Percentiles rank a stretch among this genome's conserved stretches.
Conservation (phyloP, 1,284 basidiomycete genomes). For the Rhodotorula mucilaginosa region DNA sequence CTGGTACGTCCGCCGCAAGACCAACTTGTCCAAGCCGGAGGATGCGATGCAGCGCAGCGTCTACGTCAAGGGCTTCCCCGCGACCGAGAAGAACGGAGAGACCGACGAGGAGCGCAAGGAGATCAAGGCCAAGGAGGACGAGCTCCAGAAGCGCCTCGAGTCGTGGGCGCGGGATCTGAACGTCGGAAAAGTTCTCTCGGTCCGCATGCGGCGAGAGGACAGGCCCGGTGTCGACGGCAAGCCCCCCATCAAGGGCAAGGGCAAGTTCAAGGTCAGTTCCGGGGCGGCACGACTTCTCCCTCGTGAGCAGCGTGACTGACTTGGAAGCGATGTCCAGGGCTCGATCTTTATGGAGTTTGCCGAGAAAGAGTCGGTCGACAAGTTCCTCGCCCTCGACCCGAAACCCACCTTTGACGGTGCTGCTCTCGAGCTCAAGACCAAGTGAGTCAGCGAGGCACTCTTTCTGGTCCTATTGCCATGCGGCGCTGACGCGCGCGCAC, state of each 20-base stretch:
- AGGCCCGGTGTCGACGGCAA: constrained; percentile 44
- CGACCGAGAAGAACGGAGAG: constrained; percentile 31
- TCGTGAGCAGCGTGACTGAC: constrained; percentile 7
- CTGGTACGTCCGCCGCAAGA: constrained; percentile 50
- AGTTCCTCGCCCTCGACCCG: constrained; percentile 74
- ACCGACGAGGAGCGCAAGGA: constrained; percentile 51
- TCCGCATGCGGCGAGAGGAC: constrained; percentile 74
- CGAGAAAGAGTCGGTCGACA: constrained; percentile 66
- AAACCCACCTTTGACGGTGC: constrained; percentile 67
- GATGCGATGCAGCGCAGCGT: constrained; percentile 53
- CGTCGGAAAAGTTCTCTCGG: constrained; percentile 67
- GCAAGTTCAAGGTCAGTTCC: constrained; percentile 67
- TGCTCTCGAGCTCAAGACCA: constrained; percentile 80
- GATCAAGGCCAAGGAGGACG: constrained; percentile 65
- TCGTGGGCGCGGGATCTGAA: constrained; percentile 75
- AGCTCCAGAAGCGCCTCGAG: constrained; percentile 74
- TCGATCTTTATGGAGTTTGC: constrained; percentile 92
- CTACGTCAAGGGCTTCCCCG: constrained; percentile 48
- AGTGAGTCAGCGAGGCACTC: constrained; percentile 55
- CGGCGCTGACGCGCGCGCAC: neutral
- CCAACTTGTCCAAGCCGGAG: constrained; percentile 75
- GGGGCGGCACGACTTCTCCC: neutral
- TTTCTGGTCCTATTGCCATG: neutral
- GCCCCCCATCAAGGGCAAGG: constrained; percentile 31
- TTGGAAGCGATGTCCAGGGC: constrained; percentile 55